Conservation (phyloP, 73 alveolate genomes). For the Urostyla sp. region DNA sequence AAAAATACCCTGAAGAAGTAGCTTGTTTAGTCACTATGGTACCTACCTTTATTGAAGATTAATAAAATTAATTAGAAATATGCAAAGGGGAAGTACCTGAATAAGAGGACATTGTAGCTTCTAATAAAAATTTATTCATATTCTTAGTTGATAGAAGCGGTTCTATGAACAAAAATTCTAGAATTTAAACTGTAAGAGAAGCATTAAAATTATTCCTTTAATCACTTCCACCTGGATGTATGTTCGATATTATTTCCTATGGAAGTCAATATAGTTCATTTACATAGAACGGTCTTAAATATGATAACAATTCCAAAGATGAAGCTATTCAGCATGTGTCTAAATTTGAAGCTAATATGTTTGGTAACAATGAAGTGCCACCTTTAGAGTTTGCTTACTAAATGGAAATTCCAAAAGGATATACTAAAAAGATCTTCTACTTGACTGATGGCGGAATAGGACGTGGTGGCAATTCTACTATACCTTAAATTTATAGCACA, state of each 20-base stretch:
- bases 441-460: constrained; percentile 90
- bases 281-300: too few relatives aligned
- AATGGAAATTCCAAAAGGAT: background rate
- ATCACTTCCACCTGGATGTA: background rate
- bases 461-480: constrained; percentile 57
- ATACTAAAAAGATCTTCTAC: constrained; percentile 69
- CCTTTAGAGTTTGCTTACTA: constrained; percentile 29
- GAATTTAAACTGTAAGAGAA: background rate
- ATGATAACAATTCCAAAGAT: too few relatives aligned
- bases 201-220: background rate
- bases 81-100: background rate
- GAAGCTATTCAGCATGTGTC: too few relatives aligned
- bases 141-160: background rate
- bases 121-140: too few relatives aligned
- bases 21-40: background rate
- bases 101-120: background rate
- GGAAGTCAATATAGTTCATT: background rate
- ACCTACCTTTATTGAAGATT: background rate
- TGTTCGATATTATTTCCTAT: background rate
- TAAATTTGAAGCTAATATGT: constrained; percentile 90
- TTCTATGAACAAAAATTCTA: too few relatives aligned
- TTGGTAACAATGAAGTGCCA: constrained; percentile 85
- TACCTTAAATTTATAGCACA: too few relatives aligned
- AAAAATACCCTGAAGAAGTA: background rate
- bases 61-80: too few relatives aligned